A percentile compares a stretch with the other conserved stretches of the same genome.
Conservation (phyloP, 2,329 filamentous ascomycete species). For the Fusarium praegraminearum region DNA sequence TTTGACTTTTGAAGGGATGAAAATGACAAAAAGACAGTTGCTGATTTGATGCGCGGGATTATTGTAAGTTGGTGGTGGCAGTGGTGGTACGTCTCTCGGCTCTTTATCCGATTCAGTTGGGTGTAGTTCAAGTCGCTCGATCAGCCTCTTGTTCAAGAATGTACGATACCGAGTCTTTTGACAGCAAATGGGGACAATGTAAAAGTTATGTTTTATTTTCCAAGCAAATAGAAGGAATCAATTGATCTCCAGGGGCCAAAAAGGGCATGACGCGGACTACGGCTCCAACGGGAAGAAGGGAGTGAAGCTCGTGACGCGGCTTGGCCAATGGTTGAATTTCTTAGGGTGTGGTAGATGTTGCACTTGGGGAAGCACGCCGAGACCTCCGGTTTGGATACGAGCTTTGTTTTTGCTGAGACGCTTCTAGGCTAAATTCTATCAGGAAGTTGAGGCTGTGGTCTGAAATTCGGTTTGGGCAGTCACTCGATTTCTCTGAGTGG, state of each 20-base stretch:
- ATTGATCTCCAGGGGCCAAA: constrained; percentile 23
- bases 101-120: constrained; percentile 7
- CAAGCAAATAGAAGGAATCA: constrained; percentile 8
- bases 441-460: constrained; percentile 19
- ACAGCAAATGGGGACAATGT: constrained; percentile 9
- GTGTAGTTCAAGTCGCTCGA: neutral
- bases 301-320: constrained; percentile 41
- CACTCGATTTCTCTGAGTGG: neutral
- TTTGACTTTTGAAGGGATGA: neutral
- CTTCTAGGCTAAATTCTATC: constrained; percentile 9
- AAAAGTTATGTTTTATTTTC: constrained; percentile 15
- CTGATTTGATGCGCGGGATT: constrained; percentile 3
- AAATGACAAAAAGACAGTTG: constrained; percentile 8
- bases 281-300: constrained; percentile 25
- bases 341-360: constrained; percentile 31
- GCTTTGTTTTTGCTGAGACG: constrained; percentile 11
- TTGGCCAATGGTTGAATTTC: constrained; percentile 26
- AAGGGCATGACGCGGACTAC: constrained; percentile 38
- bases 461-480: neutral
- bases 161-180: constrained; percentile 1
- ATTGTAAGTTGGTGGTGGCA: constrained; percentile 7
- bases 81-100: constrained; percentile 15
- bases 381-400: constrained; percentile 39
- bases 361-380: constrained; percentile 35
- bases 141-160: neutral